phyloP scores from a whole-genome alignment of 352 stramenopile species.

The Phytophthora palmivora region DNA sequence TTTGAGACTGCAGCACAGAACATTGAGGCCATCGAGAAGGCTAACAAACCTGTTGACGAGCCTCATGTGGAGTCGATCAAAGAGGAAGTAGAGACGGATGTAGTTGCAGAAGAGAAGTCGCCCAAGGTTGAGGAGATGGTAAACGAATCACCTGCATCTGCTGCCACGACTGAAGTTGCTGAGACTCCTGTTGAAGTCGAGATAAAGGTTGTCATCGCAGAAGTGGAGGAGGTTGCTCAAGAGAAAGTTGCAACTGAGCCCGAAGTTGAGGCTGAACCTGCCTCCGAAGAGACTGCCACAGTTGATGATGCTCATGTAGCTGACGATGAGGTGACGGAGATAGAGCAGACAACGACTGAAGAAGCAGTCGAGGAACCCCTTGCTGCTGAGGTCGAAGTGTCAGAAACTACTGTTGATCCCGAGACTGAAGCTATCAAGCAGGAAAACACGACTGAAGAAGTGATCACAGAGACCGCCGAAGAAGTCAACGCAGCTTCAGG shows the following conservation, averaged over 20 bases:
- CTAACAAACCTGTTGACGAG: background rate
- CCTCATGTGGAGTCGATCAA: background rate
- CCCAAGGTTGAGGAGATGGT: constrained; percentile 1
- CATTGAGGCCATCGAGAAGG: constrained; percentile 18
- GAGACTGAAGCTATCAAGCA: constrained; percentile 7
- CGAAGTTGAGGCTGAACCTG: background rate
- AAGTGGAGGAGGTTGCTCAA: background rate
- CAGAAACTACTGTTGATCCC: constrained; percentile 1
- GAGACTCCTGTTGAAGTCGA: background rate
- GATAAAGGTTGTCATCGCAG: background rate
- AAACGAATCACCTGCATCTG: background rate
- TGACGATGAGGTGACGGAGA: background rate
- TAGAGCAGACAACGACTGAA: constrained; percentile 1
- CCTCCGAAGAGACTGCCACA: background rate
- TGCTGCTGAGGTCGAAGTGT: constrained; percentile 5
- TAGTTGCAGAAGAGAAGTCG: background rate
- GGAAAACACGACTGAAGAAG: background rate
- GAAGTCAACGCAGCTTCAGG: constrained; percentile 1
- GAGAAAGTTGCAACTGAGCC: too few relatives aligned
- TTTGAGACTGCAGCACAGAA: constrained; percentile 23
- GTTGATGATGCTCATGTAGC: background rate
- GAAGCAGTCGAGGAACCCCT: constrained; percentile 7
- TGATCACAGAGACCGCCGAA: too few relatives aligned
- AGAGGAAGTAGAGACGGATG: constrained; percentile 12
- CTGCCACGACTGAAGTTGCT: background rate